phyloP scores from a whole-genome alignment of 345 rosid species.

The Eucalyptus shirleyi region DNA sequence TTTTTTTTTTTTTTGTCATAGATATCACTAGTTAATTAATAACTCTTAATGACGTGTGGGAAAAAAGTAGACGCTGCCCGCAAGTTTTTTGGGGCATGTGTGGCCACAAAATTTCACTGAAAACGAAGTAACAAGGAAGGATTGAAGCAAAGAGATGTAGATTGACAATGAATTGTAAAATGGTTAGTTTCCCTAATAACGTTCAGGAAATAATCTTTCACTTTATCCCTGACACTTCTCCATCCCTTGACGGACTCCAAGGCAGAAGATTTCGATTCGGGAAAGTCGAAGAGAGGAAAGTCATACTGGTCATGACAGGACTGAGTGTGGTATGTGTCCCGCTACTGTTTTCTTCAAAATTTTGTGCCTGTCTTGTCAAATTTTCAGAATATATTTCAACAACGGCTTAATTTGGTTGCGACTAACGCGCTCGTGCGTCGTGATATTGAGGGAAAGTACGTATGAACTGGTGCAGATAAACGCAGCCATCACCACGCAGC shows the following conservation, averaged over 20 bases:
- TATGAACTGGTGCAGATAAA: constrained; percentile 1
- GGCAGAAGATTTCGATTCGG: constrained; percentile 8
- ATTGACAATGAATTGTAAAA: background rate
- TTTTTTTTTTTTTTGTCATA: too few relatives aligned
- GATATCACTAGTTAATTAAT: background rate
- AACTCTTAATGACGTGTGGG: background rate
- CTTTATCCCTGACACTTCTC: background rate
- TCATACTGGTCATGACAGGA: constrained; percentile 11
- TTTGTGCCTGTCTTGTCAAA: background rate
- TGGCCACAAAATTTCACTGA: background rate
- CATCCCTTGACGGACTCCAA: background rate
- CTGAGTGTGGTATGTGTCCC: background rate
- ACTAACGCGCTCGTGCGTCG: background rate
- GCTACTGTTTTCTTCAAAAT: too few relatives aligned
- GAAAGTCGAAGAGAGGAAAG: background rate
- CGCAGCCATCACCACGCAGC: constrained; percentile 7
- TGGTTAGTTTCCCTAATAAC: background rate
- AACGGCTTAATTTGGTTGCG: background rate
- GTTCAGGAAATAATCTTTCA: background rate
- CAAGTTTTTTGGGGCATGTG: background rate
- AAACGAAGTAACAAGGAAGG: background rate
- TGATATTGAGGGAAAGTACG: background rate
- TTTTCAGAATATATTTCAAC: background rate
- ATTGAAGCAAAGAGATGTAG: background rate
- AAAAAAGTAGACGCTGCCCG: background rate